Evolutionary conservation across 2,329 filamentous ascomycete species (phyloP), one percentile per base, ranked within the genome.

Genomic region (Pseudomassariella vexata): DNA sequence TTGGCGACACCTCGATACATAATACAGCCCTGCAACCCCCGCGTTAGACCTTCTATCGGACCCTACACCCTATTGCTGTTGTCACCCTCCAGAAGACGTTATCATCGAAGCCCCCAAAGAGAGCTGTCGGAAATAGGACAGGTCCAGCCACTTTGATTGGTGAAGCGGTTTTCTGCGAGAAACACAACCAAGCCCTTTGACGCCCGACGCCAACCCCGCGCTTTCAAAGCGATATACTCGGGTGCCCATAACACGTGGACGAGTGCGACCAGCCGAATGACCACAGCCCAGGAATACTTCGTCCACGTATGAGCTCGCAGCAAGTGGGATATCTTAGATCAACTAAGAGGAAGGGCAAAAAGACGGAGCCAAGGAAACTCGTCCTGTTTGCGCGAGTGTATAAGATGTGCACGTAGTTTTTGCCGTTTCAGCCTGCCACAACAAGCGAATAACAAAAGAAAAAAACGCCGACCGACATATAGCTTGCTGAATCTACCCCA

Each of bases 261-360:
- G 22, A 31, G 36, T 38, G 36, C 36, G 35, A 24, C 36, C 28
- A 34, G 23, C 36, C 32, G 36, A 30, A 27, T n/a, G 21, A 38
- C 36, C 31, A 29, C 20, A 34, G 23, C 30, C 21, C 26, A 34
- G 30, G 30, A 28, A 30, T 20, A 24, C 20, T 34, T 21, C 28
- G 31, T 38, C 24, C 36, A 34, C 31, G 36, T 34, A 28, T 28
- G 27, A 30, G 19, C 15, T 25, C 16, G 25, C 31, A 15, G 23
- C 21, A 32, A 19, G 22, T 32, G 24, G 25, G 15, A 28, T 23
- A 19, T 37, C 25, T 23, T 18, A 8, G 8, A 23, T 23, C 21
- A 23, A 8, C 8, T 23, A 8, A 18, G 22, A 16, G 17, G 19
- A 22, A 12, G 12, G 21, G 16, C 20, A 17, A 12, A 23, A 24